Percentiles rank a stretch among this genome's conserved stretches.
Conservation (phyloP, 2,329 filamentous ascomycete species). For the Nothophaeocryptopus gaeumannii region DNA sequence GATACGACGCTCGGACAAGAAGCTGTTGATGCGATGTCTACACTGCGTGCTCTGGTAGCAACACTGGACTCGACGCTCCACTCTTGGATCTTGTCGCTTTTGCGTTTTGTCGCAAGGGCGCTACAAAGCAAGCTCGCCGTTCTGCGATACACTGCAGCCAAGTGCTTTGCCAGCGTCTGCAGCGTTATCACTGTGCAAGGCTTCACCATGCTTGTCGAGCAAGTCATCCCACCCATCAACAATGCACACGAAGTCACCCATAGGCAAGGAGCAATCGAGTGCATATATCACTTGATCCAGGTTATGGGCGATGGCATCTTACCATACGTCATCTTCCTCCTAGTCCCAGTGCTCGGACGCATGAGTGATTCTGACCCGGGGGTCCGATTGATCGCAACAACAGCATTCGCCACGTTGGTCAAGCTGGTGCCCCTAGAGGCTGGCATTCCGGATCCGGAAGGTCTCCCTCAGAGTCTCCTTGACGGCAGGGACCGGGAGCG, state of each 20-base stretch:
- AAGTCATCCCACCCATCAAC: conserved; percentile 85
- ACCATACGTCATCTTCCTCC: conserved; percentile 97
- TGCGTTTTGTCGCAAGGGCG: conserved; percentile 83
- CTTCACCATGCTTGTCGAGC: conserved; percentile 93
- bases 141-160: conserved; percentile 92
- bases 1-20: conserved; percentile 80
- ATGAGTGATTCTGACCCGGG: conserved; percentile 99
- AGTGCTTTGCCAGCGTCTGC: conserved; percentile 95
- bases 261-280: conserved; percentile 91
- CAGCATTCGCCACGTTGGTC: conserved; percentile 92
- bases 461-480: conserved; percentile 81
- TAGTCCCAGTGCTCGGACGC: conserved; percentile 90
- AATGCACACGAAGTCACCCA: conserved; percentile 85
- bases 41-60: conserved; percentile 88
- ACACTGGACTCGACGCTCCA: conserved; percentile 75
- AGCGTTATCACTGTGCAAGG: conserved; percentile 92
- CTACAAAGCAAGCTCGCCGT: conserved; percentile 86
- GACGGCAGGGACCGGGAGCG: conserved; percentile 89
- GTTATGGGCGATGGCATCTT: conserved; percentile 97
- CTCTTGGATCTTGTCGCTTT: conserved; percentile 74
- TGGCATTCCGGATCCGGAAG: conserved; percentile 93
- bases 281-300: conserved; percentile 93
- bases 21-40: conserved; percentile 89
- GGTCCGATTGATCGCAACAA: conserved; percentile 88
- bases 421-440: conserved; percentile 96